A percentile compares a stretch with the other conserved stretches of the same genome.
These are phyloP conservation scores for Colletotrichum aenigma DNA, from an alignment of 2,329 filamentous ascomycete species.

Conservation along the genomic window DNA sequence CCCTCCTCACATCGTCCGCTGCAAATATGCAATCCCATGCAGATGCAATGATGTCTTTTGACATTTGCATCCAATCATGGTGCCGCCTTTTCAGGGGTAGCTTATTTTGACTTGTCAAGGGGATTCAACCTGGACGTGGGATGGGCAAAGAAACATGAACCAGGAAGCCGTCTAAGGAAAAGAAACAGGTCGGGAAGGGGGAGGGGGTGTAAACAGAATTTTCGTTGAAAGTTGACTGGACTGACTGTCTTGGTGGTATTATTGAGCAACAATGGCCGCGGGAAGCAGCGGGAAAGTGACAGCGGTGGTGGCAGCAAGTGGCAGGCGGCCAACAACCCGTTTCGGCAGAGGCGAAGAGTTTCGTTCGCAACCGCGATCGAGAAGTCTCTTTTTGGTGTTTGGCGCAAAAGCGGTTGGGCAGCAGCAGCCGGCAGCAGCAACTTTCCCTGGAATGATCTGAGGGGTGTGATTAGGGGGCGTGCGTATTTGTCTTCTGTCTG, in stretches of 20 bases:
- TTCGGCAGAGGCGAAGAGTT: constrained; percentile 5
- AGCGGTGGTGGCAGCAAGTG: constrained; percentile 2
- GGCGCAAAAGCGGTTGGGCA: constrained; percentile 14
- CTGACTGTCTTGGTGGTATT: constrained; percentile 2
- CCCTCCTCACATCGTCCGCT: neutral
- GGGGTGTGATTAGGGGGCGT: constrained; percentile 1
- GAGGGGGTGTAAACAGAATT: neutral
- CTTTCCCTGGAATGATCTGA: neutral
- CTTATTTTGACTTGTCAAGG: neutral
- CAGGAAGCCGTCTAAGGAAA: neutral
- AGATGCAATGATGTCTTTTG: constrained; percentile 7
- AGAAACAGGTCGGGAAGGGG: neutral
- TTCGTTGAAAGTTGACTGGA: neutral
- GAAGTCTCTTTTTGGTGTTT: constrained; percentile 17
- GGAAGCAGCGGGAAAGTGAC: neutral
- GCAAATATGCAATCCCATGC: constrained; percentile 16
- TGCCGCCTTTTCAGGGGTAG: constrained; percentile 7
- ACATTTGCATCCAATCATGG: constrained; percentile 15
- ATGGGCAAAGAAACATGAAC: neutral
- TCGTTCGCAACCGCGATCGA: constrained; percentile 20
- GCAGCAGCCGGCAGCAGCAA: constrained; percentile 10
- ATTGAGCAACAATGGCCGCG: constrained; percentile 8
- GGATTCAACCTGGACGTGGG: constrained; percentile 1
- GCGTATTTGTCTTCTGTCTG: neutral
- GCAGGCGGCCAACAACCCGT: neutral